Percentiles rank a stretch among this genome's conserved stretches.
These are phyloP conservation scores for Pelargonium australe DNA, from an alignment of 441 rosid genomes.

Conservation along the genomic window DNA sequence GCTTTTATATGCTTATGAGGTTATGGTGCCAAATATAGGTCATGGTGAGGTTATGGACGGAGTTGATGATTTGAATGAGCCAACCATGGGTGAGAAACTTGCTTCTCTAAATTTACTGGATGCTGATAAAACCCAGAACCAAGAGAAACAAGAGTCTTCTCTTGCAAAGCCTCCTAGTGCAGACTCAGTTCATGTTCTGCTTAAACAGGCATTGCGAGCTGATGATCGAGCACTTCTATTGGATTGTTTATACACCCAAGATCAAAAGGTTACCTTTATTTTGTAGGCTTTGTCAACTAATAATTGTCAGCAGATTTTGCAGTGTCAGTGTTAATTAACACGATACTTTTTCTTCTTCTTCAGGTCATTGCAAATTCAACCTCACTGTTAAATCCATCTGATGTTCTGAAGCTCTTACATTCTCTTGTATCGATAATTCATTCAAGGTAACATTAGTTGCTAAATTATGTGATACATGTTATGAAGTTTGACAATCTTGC, in stretches of 20 bases:
- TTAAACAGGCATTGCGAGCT: slow-evolving; percentile 82
- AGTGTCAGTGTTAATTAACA: neutral
- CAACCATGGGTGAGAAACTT: slow-evolving; percentile 87
- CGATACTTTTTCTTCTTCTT: slow-evolving; percentile 7
- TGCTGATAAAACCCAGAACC: slow-evolving; percentile 24
- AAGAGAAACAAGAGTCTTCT: slow-evolving; percentile 30
- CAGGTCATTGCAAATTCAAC: slow-evolving; percentile 84
- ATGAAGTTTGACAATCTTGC: neutral
- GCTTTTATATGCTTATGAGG: slow-evolving; percentile 12
- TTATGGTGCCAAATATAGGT: slow-evolving; percentile 31
- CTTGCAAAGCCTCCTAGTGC: slow-evolving; percentile 65
- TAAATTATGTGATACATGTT: neutral
- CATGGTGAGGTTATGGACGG: slow-evolving; percentile 54
- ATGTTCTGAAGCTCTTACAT: slow-evolving; percentile 68
- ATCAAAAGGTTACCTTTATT: slow-evolving; percentile 56
- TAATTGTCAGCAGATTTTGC: neutral
- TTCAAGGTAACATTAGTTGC: slow-evolving; percentile 44
- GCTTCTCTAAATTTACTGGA: slow-evolving; percentile 46
- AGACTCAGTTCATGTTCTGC: slow-evolving; percentile 70
- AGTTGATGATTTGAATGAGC: slow-evolving; percentile 65
- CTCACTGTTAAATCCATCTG: slow-evolving; percentile 56
- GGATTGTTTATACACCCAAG: slow-evolving; percentile 82
- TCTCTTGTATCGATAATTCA: slow-evolving; percentile 62
- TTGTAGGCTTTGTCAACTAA: neutral
- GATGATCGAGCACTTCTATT: slow-evolving; percentile 79